Evolutionary conservation across 352 stramenopile genomes (phyloP).

Genomic region (Pseudoperonospora humuli): DNA sequence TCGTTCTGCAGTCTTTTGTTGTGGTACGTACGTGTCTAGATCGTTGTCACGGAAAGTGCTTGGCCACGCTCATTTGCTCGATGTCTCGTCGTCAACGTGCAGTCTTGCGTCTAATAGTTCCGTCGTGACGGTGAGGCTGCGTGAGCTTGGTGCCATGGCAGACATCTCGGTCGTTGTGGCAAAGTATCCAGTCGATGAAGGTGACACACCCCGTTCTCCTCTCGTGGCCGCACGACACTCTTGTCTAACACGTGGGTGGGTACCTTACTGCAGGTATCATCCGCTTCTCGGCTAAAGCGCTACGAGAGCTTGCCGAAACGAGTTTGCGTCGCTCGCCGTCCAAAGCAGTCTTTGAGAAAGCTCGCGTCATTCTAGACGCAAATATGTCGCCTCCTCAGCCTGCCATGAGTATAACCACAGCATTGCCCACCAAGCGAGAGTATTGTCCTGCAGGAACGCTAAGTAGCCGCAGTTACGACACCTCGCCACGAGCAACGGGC

Average conservation of each 20-base stretch:
- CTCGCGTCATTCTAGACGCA: constrained; percentile 58
- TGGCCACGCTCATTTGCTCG: background rate
- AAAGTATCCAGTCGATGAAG: constrained; percentile 64
- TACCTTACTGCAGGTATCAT: constrained; percentile 37
- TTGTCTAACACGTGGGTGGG: background rate
- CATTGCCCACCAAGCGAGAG: constrained; percentile 3
- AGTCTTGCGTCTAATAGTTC: constrained; percentile 48
- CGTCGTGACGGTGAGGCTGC: constrained; percentile 31
- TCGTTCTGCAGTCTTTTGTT: constrained; percentile 53
- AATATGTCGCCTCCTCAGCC: constrained; percentile 16
- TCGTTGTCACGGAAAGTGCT: background rate
- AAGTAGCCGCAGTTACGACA: constrained; percentile 7
- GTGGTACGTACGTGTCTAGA: constrained; percentile 34
- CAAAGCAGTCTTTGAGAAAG: constrained; percentile 52
- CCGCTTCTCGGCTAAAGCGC: constrained; percentile 45
- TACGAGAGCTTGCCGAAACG: constrained; percentile 49
- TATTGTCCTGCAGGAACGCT: constrained; percentile 4
- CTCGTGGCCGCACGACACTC: background rate
- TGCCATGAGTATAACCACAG: background rate
- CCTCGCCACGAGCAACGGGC: constrained; percentile 7
- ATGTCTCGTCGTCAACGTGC: background rate
- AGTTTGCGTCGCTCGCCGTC: constrained; percentile 53
- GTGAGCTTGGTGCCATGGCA: constrained; percentile 44
- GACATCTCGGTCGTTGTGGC: constrained; percentile 67
- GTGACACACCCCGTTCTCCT: constrained; percentile 9